phyloP scores from a whole-genome alignment of 768 basidiomycete genomes.

The Hysterangium stoloniferum region DNA sequence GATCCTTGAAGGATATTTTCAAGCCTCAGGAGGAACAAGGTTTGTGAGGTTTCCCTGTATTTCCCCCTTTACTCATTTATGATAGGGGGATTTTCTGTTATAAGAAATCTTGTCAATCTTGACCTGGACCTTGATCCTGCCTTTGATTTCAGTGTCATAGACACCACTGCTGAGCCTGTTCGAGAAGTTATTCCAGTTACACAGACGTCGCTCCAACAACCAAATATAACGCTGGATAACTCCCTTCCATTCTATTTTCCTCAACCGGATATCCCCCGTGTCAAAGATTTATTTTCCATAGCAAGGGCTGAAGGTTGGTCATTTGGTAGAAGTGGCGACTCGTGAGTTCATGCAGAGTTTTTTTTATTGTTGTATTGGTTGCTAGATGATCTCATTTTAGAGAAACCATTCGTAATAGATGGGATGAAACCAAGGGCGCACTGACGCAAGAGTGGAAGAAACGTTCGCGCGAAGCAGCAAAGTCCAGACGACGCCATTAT shows the following conservation, averaged over 20 bases:
- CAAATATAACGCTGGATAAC: slow-evolving; percentile 38
- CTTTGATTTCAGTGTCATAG: slow-evolving; percentile 24
- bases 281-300: slow-evolving; percentile 42
- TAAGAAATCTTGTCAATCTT: slow-evolving; percentile 45
- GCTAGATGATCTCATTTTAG: slow-evolving; percentile 4
- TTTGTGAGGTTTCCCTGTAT: slow-evolving; percentile 22
- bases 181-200: neutral
- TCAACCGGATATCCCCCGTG: slow-evolving; percentile 24
- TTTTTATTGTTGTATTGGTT: neutral
- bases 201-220: neutral
- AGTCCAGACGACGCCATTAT: slow-evolving; percentile 47
- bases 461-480: slow-evolving; percentile 66
- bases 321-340: slow-evolving; percentile 27
- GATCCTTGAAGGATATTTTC: slow-evolving; percentile 60
- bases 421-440: slow-evolving; percentile 63
- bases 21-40: slow-evolving; percentile 61
- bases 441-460: slow-evolving; percentile 75
- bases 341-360: slow-evolving; percentile 7
- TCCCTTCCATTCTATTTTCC: slow-evolving; percentile 62
- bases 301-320: slow-evolving; percentile 42
- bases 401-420: slow-evolving; percentile 55
- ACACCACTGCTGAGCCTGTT: slow-evolving; percentile 1
- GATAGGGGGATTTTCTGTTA: slow-evolving; percentile 62
- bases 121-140: slow-evolving; percentile 68
- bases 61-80: neutral